Percentiles rank a stretch among this genome's conserved stretches.
Conservation (phyloP, 441 rosid genomes). For the Biscutella laevigata region DNA sequence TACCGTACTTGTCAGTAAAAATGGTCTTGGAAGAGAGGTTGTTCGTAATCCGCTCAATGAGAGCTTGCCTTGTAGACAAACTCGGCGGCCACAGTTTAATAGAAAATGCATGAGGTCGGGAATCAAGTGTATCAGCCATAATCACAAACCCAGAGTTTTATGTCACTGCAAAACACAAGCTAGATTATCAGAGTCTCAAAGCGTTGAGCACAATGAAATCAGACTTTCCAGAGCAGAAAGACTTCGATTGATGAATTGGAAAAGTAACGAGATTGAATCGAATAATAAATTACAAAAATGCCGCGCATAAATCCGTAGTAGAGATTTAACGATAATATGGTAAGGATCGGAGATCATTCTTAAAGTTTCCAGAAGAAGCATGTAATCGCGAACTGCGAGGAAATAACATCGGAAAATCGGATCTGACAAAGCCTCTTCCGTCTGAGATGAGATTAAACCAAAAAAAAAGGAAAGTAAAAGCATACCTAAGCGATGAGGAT, state of each 20-base stretch:
- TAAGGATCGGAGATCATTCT: too few relatives aligned
- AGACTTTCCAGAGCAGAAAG: too few relatives aligned
- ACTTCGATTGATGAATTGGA: too few relatives aligned
- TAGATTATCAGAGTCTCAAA: too few relatives aligned
- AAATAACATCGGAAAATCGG: background rate
- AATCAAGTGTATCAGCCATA: slow-evolving; percentile 31
- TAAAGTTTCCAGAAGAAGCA: background rate
- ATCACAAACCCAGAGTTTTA: slow-evolving; percentile 14
- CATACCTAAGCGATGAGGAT: slow-evolving; percentile 12
- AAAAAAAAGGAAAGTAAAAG: background rate
- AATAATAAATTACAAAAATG: too few relatives aligned
- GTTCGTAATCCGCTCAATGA: slow-evolving; percentile 53
- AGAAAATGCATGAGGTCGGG: slow-evolving; percentile 52
- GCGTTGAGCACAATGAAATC: too few relatives aligned
- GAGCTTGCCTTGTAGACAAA: slow-evolving; percentile 65
- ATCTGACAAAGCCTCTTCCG: background rate
- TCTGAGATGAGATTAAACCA: background rate
- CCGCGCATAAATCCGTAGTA: too few relatives aligned
- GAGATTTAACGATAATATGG: too few relatives aligned
- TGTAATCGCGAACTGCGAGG: background rate
- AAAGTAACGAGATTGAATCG: too few relatives aligned
- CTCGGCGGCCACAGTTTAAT: slow-evolving; percentile 92
- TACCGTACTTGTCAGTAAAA: slow-evolving; percentile 74
- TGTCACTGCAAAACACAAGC: too few relatives aligned
- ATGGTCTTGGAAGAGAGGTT: slow-evolving; percentile 66